A percentile compares a stretch with the other conserved stretches of the same genome.
Evolutionary conservation across 441 rosid genomes (phyloP).

Genomic region (Populus hybrid): DNA sequence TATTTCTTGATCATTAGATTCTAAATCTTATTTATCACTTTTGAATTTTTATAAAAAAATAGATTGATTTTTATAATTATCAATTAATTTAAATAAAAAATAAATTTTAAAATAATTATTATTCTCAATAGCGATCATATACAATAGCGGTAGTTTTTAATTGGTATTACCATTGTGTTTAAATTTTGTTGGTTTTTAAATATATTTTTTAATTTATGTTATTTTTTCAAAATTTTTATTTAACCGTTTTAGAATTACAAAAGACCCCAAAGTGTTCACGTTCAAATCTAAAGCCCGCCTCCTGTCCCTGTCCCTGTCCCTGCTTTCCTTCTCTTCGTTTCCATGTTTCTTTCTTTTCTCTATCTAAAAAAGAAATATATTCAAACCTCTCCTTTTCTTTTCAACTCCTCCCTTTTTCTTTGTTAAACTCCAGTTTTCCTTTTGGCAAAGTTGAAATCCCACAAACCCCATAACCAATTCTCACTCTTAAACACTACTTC

Average conservation of each 20-base stretch:
- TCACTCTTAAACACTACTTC: background rate
- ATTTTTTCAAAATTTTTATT: too few relatives aligned
- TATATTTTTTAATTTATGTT: too few relatives aligned
- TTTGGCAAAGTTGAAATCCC: slow-evolving; percentile 11
- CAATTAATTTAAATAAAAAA: too few relatives aligned
- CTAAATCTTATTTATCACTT: fast-evolving
- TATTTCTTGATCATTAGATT: fast-evolving
- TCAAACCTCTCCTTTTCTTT: slow-evolving; percentile 13
- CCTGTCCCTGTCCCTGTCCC: background rate
- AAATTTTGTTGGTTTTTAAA: too few relatives aligned
- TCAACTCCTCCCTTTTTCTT: background rate
- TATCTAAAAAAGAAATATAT: background rate
- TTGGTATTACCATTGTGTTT: too few relatives aligned
- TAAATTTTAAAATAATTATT: too few relatives aligned
- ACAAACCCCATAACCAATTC: background rate
- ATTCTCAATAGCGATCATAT: too few relatives aligned
- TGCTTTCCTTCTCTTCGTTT: background rate
- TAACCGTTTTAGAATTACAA: too few relatives aligned
- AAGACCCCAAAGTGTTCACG: background rate
- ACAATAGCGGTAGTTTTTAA: too few relatives aligned
- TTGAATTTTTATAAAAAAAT: too few relatives aligned
- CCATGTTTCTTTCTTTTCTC: background rate
- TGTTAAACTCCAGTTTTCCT: background rate
- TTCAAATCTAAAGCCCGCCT: slow-evolving; percentile 51
- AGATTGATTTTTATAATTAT: too few relatives aligned